Evolutionary conservation across 108 stramenopile species (phyloP), one percentile per base, ranked within the genome.

Genomic region (Bacterosira constricta): DNA sequence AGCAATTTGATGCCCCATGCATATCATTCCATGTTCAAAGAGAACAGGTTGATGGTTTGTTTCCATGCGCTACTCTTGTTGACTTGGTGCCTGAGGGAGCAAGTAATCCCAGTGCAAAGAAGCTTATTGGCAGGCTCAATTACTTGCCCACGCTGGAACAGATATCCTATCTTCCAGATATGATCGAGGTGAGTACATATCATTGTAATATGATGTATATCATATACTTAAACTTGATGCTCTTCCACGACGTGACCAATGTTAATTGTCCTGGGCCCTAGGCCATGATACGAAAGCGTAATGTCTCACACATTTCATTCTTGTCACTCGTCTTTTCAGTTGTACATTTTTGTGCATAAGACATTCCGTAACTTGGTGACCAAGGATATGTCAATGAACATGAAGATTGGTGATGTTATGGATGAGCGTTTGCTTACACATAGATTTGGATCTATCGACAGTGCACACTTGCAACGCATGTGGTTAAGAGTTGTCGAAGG

Each of bases 321-420:
- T n/a, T n/a, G n/a, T n/a, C n/a, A n/a, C n/a, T n/a, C n/a, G n/a
- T 12, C 23, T 17, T n/a, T 23, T 17, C 59, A 68, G 61, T 56
- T 73, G n/a, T 73, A 73, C 51, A 30, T 73, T 4, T 73, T 65
- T 42, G 39, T 73, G 9, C 71, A 73, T 21, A 42, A 21, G 61
- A 65, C 64, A 4, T 66, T 73, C 13, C 71, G 71, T 13, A 53
- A 66, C 63, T 27, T 73, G 5, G 64, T 73, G 17, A 73, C 64
- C 18, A 41, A 20, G 31, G 54, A 73, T 2, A 41, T 42, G 23
- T n/a, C 71, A 51, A 46, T 56, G 41, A 66, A 54, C 39, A 66
- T 73, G 52, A 53, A 18, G 0, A 52, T 66, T 30, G 27, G 23
- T 56, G 53, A 56, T 11, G n/a, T 73, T 1, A 66, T 73, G 63